These are phyloP conservation scores for Cystofilobasidium macerans DNA, from an alignment of 768 basidiomycete species.

Conservation along the genomic window DNA sequence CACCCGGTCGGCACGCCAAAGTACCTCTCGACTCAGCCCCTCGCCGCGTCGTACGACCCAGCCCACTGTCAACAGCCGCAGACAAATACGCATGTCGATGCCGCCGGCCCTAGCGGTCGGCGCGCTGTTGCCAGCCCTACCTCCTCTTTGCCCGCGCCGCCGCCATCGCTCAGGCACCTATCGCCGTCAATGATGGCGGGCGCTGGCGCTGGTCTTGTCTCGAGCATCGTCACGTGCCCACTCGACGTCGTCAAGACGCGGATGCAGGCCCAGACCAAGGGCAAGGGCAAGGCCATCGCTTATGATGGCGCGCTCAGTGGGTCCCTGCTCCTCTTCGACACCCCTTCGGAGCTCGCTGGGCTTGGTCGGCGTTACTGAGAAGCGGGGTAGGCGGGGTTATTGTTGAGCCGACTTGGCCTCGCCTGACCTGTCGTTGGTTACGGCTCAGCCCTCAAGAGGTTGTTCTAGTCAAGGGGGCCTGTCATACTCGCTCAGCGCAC, in stretches of 20 bases:
- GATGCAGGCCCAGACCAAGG: conserved; percentile 77
- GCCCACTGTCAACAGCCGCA: not conserved
- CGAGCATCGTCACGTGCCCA: conserved; percentile 88
- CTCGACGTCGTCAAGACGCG: conserved; percentile 97
- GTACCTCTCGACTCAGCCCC: not conserved
- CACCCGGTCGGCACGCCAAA: not conserved
- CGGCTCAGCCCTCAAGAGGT: too few relatives aligned
- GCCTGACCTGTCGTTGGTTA: too few relatives aligned
- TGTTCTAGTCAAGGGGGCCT: too few relatives aligned
- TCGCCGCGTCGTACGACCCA: not conserved
- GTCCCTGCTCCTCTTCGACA: conserved; percentile 30
- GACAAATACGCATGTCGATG: too few relatives aligned
- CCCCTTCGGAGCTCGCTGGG: not conserved
- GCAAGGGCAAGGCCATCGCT: conserved; percentile 51
- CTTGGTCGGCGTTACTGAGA: not conserved
- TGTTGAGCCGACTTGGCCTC: too few relatives aligned
- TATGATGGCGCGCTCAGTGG: conserved; percentile 68
- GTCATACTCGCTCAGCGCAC: too few relatives aligned
- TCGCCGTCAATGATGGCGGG: conserved; percentile 53
- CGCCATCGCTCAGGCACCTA: conserved; percentile 11
- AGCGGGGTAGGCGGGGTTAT: not conserved
- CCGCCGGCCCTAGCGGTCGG: too few relatives aligned
- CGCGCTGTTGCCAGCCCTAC: not conserved
- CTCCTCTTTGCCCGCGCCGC: not conserved
- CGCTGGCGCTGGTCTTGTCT: conserved; percentile 85